Evolutionary conservation across 306 rosid species (phyloP), one percentile per base, ranked within the genome.

Genomic region (Gynostemma pentaphyllum): DNA sequence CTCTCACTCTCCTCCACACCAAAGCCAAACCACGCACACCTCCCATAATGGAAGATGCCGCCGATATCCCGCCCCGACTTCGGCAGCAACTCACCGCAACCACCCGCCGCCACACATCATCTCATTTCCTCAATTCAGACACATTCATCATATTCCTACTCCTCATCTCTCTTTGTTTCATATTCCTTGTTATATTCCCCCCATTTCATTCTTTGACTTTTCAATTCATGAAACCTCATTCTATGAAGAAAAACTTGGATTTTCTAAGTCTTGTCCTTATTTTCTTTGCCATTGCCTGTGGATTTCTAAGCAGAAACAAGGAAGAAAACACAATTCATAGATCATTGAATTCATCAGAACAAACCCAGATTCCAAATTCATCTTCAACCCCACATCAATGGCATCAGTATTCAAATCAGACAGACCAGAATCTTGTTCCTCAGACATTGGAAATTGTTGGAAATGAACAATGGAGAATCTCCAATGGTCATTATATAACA

Each of bases 221-320:
- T 2, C 66, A 82, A 7, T 60, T 84, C 21, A 81, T 86, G 44
- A 86, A 75, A 50, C 95, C 96, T 2, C 82, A 81, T 5, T 61
- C 71, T 4, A 89, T 85, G n/a, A 80, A 81, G 74, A 92, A 82
- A 53, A 75, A 84, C 60, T 86, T 95, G 98, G 95, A 84, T 39
- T 80, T 76, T 7, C 87, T 92, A 68, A 86, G 85, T 54, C 19
- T 88, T 0, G 68, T 86, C 3, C 87, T 92, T 1, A 91, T 92
- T 51, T 80, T 92, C 61, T 92, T 92, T 44, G 98, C 96, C 76
- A 76, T 92, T 63, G 68, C 83, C 42, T 92, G 96, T 27, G 96
- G 84, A 15, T 86, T 92, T 70, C 89, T 92, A 21, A 72, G 85
- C 74, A 71, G 79, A 50, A 83, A 64, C 65, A 55, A 5, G 55